These are phyloP conservation scores for Fusarium liriodendri DNA, from an alignment of 2,329 filamentous ascomycete genomes.

Conservation along the genomic window DNA sequence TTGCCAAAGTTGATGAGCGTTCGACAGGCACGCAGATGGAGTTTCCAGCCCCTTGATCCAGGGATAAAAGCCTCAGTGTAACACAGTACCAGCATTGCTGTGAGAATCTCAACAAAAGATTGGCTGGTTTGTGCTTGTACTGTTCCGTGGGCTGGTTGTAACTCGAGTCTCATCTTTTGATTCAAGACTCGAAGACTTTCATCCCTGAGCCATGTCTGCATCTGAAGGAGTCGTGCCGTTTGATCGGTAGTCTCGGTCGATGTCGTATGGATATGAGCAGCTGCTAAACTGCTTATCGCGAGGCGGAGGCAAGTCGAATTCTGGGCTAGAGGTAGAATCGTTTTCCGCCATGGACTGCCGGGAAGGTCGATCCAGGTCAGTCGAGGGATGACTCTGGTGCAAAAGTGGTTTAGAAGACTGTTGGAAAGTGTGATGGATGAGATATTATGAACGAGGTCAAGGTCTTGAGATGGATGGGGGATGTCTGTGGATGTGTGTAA, in stretches of 20 bases:
- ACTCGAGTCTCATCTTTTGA: slow-evolving; percentile 6
- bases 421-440: slow-evolving; percentile 15
- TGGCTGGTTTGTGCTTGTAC: not conserved
- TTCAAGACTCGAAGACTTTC: slow-evolving; percentile 10
- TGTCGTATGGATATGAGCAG: slow-evolving; percentile 3
- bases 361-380: slow-evolving; percentile 38
- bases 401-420: slow-evolving; percentile 32
- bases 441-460: not conserved
- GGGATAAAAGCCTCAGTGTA: slow-evolving; percentile 10
- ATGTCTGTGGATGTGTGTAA: not conserved
- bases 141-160: not conserved
- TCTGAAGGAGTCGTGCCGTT: not conserved
- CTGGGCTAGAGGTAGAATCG: slow-evolving; percentile 15
- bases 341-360: slow-evolving; percentile 29
- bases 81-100: slow-evolving; percentile 8
- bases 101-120: slow-evolving; percentile 5
- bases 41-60: slow-evolving; percentile 7
- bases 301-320: slow-evolving; percentile 30
- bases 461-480: not conserved
- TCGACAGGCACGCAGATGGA: slow-evolving; percentile 10
- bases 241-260: not conserved
- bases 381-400: slow-evolving; percentile 26
- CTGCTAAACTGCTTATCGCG: slow-evolving; percentile 20
- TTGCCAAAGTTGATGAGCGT: slow-evolving; percentile 7
- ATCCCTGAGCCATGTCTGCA: slow-evolving; percentile 2